Evolutionary conservation across 2,329 filamentous ascomycete genomes (phyloP), one percentile per base, ranked within the genome.

Genomic region (Cryphonectria japonica): DNA sequence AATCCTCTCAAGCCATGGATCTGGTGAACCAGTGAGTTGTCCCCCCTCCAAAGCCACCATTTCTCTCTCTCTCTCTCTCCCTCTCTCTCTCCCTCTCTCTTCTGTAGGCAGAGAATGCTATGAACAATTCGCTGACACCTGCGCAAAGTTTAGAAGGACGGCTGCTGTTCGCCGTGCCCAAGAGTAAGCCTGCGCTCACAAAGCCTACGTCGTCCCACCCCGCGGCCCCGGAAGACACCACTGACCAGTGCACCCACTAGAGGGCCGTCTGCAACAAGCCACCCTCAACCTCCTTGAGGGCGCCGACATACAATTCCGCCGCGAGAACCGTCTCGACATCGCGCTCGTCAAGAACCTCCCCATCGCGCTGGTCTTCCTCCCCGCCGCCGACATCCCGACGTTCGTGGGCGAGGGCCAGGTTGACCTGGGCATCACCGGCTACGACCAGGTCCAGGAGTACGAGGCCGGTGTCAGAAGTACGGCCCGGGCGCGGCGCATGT

Each of bases 281-380:
- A 90, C 93, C 69, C 89, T 99, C 66, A 94, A 98, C 80, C 91
- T 99, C 67, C 92, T 99, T 69, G 88, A 95, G 78, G 96, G 96
- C 75, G 94, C 93, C 77, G 96, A 99, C 81, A 95, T 99, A 77
- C 94, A 99, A 82, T 99, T 99, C 85, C 91, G 93, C 80, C 92
- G 96, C 79, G 94, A 98, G 85, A 94, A 92, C 80, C 92, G 96
- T 71, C 93, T 98, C 77, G 96, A 99, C 81, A 98, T 99, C 79
- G 96, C 96, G 22, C 91, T 99, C 37, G 96, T 98, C 79, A 97
- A 98, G 86, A 99, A 99, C 83, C 90, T 96, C 39, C 93, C 93
- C 50, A 94, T 99, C 77, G 96, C 96, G 22, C 92, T 99, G 72
- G 91, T 99, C 79, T 99, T 99, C 86, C 92, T 99, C 37, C 96